Evolutionary conservation across 108 stramenopile species (phyloP), one percentile per base, ranked within the genome.

Genomic region (Cyclotella kingstonii): DNA sequence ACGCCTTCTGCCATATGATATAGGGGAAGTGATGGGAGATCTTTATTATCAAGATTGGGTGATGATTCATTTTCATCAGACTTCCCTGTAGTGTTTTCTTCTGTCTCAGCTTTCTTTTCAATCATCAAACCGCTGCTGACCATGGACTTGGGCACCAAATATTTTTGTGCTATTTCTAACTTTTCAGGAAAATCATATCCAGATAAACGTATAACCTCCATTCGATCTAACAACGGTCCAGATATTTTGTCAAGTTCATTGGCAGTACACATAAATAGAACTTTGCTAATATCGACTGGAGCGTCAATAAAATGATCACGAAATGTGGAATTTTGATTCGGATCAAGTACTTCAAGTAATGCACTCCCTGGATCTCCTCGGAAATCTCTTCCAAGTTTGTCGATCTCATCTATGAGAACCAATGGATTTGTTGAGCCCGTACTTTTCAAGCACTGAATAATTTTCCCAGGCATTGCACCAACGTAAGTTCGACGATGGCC

Each of bases 401-500:
- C 98, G 55, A 99, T 94, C 63, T 99, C 98, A 63, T 99, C 98
- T 62, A 99, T 97, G 25, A 99, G 70, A 2, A 99, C 76, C 6
- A 99, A 66, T 21, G 97, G 97, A 70, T 99, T 98, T 43, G 75
- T 74, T 5, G 85, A 72, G 12, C 84, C 82, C 2, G 86, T 83
- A 6, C 78, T 81, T 63, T 98, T 99, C 25, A 99, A 82, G 40
- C 94, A 90, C 67, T 99, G 96, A 49, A 96, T 91, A 9, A 90
- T 81, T 65, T 99, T 99, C 54, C 98, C 98, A 0, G 97, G 96
- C 96, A 98, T 97, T 12, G 95, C 93, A 0, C 98, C 98, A 5
- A 99, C 86, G 61, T 99, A 99, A 5, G 98, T 99, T 60, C 98
- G 75, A 48, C 98, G 80, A 66, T 99, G 98, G 9, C 97, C 98